A percentile compares a stretch with the other conserved stretches of the same genome.
Conservation (phyloP, 2,329 filamentous ascomycete species). For the Sclerotiophoma versabilis region DNA sequence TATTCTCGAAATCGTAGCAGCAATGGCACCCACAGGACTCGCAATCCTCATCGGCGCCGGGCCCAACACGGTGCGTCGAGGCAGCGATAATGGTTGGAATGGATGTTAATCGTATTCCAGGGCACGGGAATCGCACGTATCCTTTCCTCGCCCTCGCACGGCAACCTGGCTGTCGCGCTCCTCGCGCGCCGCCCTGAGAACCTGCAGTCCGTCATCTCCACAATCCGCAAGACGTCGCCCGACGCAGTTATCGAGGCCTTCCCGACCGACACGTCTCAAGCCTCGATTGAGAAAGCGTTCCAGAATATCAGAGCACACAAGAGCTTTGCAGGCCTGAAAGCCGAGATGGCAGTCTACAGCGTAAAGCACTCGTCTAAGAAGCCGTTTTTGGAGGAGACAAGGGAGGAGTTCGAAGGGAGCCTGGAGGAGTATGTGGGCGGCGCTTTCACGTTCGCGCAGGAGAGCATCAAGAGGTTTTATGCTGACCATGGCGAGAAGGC, state of each 20-base stretch:
- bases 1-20: not conserved
- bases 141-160: slow-evolving; percentile 58
- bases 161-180: slow-evolving; percentile 64
- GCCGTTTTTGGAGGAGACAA: slow-evolving; percentile 63
- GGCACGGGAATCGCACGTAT: slow-evolving; percentile 65
- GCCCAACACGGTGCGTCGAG: slow-evolving; percentile 37
- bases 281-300: slow-evolving; percentile 58
- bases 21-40: slow-evolving; percentile 40
- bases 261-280: slow-evolving; percentile 58
- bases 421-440: slow-evolving; percentile 63
- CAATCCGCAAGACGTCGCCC: slow-evolving; percentile 51
- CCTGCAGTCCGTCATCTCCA: slow-evolving; percentile 53
- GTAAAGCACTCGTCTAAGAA: slow-evolving; percentile 64
- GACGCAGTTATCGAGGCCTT: slow-evolving; percentile 60
- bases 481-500: slow-evolving; percentile 59
- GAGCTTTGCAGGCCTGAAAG: slow-evolving; percentile 59
- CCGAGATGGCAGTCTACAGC: slow-evolving; percentile 62
- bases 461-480: slow-evolving; percentile 60
- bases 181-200: slow-evolving; percentile 59
- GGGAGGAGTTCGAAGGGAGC: slow-evolving; percentile 54
- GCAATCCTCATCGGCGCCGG: slow-evolving; percentile 46
- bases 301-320: slow-evolving; percentile 57
- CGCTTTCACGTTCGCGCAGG: slow-evolving; percentile 63
- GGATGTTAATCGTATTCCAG: slow-evolving; percentile 30
- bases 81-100: not conserved